Percentiles rank a stretch among this genome's conserved stretches.
Evolutionary conservation across 805 yeast species (phyloP).

Genomic region (Cyberlindnera japonica): DNA sequence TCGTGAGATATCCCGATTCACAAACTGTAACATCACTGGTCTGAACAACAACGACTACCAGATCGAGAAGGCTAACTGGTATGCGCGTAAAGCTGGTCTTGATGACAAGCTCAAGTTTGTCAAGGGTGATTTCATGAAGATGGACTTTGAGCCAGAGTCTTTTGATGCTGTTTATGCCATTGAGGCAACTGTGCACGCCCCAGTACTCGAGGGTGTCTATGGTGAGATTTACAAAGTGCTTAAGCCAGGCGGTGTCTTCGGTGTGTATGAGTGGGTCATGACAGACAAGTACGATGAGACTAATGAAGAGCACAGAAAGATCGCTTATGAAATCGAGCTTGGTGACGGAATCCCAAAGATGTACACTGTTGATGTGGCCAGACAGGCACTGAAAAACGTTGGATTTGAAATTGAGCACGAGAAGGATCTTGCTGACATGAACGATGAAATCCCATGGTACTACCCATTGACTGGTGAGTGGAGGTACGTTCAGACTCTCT

Average conservation of each 20-base stretch:
- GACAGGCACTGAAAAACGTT: conserved; percentile 75
- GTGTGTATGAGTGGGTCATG: conserved; percentile 99
- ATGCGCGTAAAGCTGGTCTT: conserved; percentile 63
- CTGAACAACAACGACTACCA: conserved; percentile 97
- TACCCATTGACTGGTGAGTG: conserved; percentile 94
- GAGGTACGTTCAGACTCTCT: conserved; percentile 75
- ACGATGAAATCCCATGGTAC: conserved; percentile 93
- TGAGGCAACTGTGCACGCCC: conserved; percentile 98
- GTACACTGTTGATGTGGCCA: conserved; percentile 83
- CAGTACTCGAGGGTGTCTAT: conserved; percentile 92
- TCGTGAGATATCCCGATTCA: conserved; percentile 89
- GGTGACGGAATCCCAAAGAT: conserved; percentile 99
- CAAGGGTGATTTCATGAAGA: conserved; percentile 98
- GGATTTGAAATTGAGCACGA: conserved; percentile 80
- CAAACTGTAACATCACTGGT: conserved; percentile 83
- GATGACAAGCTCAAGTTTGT: conserved; percentile 76
- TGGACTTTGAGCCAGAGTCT: conserved; percentile 87
- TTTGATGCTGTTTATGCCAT: conserved; percentile 98
- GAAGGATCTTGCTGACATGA: conserved; percentile 77
- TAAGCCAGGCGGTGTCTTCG: conserved; percentile 97
- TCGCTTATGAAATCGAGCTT: conserved; percentile 94
- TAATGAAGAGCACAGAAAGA: conserved; percentile 85
- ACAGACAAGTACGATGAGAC: conserved; percentile 87
- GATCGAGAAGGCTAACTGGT: conserved; percentile 83
- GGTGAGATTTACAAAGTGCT: conserved; percentile 89